Conservation (phyloP, 2,329 filamentous ascomycete species). For the Pyricularia sp. region DNA sequence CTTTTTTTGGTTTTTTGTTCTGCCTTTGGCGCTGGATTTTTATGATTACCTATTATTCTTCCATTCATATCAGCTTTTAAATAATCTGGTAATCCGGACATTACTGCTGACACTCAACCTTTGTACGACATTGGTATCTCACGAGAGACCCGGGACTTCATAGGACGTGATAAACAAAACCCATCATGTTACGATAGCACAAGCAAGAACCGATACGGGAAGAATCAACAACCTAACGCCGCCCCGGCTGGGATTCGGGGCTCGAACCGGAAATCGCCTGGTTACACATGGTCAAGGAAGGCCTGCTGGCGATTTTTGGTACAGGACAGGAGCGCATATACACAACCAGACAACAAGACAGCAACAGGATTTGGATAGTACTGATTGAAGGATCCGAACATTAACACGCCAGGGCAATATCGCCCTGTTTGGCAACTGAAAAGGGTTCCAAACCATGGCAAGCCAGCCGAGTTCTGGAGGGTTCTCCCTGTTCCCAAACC, state of each 20-base stretch:
- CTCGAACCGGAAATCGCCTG: neutral
- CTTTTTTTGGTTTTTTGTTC: neutral
- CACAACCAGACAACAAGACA: neutral
- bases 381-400: neutral
- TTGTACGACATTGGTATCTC: neutral
- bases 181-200: neutral
- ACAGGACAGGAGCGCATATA: neutral
- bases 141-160: neutral
- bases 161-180: neutral
- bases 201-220: neutral
- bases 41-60: neutral
- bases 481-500: constrained; percentile 44
- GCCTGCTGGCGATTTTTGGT: neutral
- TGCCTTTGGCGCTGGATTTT: neutral
- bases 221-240: neutral
- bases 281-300: neutral
- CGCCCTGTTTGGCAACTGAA: neutral
- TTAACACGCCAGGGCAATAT: no score
- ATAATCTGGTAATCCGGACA: no score
- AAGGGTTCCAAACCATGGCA: constrained; percentile 20
- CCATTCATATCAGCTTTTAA: neutral
- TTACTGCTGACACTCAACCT: neutral
- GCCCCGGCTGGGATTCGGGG: neutral
- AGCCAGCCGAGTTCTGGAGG: constrained; percentile 27
- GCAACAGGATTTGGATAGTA: neutral